Evolutionary conservation across 257 asterid species (phyloP), one percentile per base, ranked within the genome.

Genomic region (Penstemon newberryi): DNA sequence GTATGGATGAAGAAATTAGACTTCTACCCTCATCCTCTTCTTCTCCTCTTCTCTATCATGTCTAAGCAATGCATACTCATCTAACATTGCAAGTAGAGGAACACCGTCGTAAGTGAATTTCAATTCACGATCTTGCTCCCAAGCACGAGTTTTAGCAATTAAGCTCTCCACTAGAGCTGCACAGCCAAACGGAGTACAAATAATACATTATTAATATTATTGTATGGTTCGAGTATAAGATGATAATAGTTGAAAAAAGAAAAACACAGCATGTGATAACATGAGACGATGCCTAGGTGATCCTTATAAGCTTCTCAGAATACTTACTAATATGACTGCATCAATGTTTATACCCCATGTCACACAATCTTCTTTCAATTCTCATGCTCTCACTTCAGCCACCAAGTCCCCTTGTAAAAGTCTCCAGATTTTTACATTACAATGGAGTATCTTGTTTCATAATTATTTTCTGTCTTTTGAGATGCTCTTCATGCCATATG

Each of bases 41-140:
- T 86, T 86, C 85, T 86, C 92, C 78, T 86, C 92, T 66, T 86
- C 92, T 78, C 89, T 77, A 46, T 86, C 92, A 0, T 79, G 85
- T 69, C 89, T 86, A 70, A 86, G 89, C 89, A 86, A 79, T 56
- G 82, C 80, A 70, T 86, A 86, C 66, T 86, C 89, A 49, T 86
- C 89, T 42, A 86, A 83, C 92, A 86, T 86, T 37, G 92, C 89
- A 67, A 86, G 89, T 25, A 86, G 79, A 60, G 92, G 89, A 67
- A 86, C 92, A 37, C 89, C 92, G 69, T 86, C 92, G 63, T 86
- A 86, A 4, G 81, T 78, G 75, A 83, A 86, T 73, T 84, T 70
- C 42, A 79, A 63, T 66, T 77, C 84, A 13, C 80, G 84, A 40
- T 86, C 92, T 73, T 86, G 79, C 70, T 86, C 92, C 92, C 92